Percentiles rank a stretch among this genome's conserved stretches.
Evolutionary conservation across 2,329 filamentous ascomycete genomes (phyloP).

Genomic region (Magnaporthales sp.): DNA sequence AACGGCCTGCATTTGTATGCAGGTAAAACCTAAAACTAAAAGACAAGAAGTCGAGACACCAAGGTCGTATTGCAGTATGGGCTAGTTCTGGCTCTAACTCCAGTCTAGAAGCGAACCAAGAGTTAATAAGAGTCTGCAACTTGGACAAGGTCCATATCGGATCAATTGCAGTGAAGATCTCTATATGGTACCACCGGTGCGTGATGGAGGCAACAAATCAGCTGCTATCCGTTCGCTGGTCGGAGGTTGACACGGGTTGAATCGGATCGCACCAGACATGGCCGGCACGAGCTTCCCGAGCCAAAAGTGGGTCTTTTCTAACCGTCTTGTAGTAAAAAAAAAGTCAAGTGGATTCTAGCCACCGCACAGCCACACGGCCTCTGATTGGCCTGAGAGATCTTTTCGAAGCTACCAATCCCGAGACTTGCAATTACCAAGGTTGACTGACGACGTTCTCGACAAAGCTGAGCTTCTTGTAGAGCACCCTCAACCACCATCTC

Average conservation of each 20-base stretch:
- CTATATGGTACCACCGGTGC: background rate
- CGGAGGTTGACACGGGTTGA: background rate
- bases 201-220: background rate
- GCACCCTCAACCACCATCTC: slow-evolving; percentile 40
- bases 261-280: background rate
- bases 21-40: background rate
- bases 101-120: no score
- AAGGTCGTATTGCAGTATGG: background rate
- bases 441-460: background rate
- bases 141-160: background rate
- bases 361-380: background rate
- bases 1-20: background rate
- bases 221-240: background rate
- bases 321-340: background rate
- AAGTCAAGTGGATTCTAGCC: background rate
- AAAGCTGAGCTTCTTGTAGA: slow-evolving; percentile 19
- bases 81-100: background rate
- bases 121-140: background rate
- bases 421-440: slow-evolving; percentile 4
- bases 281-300: background rate
- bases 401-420: slow-evolving; percentile 6
- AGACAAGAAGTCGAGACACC: background rate
- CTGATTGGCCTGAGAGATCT: slow-evolving; percentile 1
- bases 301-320: background rate
- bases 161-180: background rate